Base-by-base conservation (phyloP, 2,329 filamentous ascomycete genomes). In the Stagonosporopsis chrysanthemi region DNA sequence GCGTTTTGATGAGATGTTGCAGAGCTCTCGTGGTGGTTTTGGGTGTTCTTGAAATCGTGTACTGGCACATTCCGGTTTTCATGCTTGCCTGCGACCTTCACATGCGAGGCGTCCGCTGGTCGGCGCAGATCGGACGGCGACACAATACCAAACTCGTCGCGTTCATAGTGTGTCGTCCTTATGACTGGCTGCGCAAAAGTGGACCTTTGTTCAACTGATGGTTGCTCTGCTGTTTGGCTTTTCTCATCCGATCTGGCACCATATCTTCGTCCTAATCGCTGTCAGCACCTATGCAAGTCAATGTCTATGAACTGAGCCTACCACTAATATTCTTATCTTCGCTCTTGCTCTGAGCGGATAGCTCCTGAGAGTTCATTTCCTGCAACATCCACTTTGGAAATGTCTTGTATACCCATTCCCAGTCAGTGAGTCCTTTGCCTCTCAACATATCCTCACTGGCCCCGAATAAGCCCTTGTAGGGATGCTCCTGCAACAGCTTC, bases 401-500 rank as follows among this genome's bases (percentile, higher is more conserved):
- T 11, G 54, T 62, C 35, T 66, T 70, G 38, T 66, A 55, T 12
- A 73, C 58, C 72, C 70, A 74, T 6, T 68, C 65, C 66, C 68
- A 69, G n/a, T 70, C 66, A 41, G 61, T 68, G 51, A 70, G 44
- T 4, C 72, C 72, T 53, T 69, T 70, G 24, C 72, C 73, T 50
- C 33, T 66, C 28, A 75, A 53, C 69, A 73, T 72, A 17, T 69
- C 65, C 51, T 76, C 69, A 41, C 74, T 75, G 2, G 75, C 76
- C 2, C 79, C 79, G 52, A 81, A 81, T 29, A 80, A 63, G 8
- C 76, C 72, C 49, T 74, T 70, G 50, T 81, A 81, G 11, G 79
- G 79, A 51, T 81, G 75, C 17, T 74, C 66, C 36, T 77, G 69
- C 31, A 80, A 46, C 24, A 62, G 57, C 58, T 60, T 65, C 56